Conservation (phyloP, 2,329 filamentous ascomycete species). For the Alternaria gansuensis region DNA sequence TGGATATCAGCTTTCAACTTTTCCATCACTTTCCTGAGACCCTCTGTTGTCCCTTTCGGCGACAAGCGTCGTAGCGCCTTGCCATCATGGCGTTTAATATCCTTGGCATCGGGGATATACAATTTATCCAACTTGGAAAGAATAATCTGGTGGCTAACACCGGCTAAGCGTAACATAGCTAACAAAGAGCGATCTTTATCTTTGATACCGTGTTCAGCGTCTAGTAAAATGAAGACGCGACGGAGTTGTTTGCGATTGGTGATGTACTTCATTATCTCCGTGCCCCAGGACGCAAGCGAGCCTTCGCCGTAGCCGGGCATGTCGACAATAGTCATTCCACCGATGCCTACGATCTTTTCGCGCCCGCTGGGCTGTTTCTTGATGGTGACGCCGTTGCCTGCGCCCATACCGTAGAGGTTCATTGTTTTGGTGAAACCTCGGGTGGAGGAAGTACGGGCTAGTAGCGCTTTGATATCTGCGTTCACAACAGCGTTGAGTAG, state of each 20-base stretch:
- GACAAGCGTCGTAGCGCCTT: conserved; percentile 26
- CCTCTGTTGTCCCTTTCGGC: conserved; percentile 49
- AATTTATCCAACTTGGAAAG: conserved; percentile 69
- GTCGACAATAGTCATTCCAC: conserved; percentile 68
- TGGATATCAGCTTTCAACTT: conserved; percentile 51
- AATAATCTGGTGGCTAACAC: conserved; percentile 70
- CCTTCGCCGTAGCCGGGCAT: conserved; percentile 76
- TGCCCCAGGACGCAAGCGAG: conserved; percentile 69
- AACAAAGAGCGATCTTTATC: conserved; percentile 67
- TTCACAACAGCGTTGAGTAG: conserved; percentile 68
- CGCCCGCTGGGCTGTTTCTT: conserved; percentile 28
- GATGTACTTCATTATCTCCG: conserved; percentile 74
- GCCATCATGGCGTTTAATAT: conserved; percentile 27
- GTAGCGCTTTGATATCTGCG: conserved; percentile 55
- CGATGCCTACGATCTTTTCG: conserved; percentile 49
- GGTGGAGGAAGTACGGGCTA: conserved; percentile 62
- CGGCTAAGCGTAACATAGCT: conserved; percentile 62
- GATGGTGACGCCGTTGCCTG: conserved; percentile 36
- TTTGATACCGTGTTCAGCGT: conserved; percentile 71
- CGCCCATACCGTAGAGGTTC: conserved; percentile 71
- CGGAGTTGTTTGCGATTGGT: conserved; percentile 68
- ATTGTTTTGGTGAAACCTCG: conserved; percentile 71
- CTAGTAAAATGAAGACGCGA: conserved; percentile 70
- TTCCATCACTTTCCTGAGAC: conserved; percentile 56
- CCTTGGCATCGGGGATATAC: conserved; percentile 37